phyloP scores from a whole-genome alignment of 2,329 filamentous ascomycete genomes.

The Zymoseptoria passerinii region DNA sequence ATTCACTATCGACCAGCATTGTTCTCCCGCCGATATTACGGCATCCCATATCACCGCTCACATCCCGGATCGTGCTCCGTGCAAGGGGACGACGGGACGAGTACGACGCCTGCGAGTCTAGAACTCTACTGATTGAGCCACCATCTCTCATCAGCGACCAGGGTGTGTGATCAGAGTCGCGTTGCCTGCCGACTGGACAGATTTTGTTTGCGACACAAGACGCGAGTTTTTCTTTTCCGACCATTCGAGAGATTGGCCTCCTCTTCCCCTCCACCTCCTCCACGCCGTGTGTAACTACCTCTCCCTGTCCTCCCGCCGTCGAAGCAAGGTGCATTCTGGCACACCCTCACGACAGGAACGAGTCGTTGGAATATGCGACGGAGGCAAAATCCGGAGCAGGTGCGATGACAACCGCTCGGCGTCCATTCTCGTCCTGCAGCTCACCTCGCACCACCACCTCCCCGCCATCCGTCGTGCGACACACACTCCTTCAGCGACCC shows the following conservation, averaged over 20 bases:
- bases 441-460: constrained; percentile 8
- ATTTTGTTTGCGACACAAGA: not conserved
- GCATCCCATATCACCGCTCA: not conserved
- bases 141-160: not conserved
- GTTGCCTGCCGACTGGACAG: not conserved
- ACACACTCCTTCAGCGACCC: not conserved
- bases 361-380: constrained; percentile 14
- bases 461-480: constrained; percentile 17
- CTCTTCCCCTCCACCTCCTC: not conserved
- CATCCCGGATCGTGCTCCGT: not conserved
- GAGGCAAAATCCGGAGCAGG: constrained; percentile 12
- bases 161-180: not conserved
- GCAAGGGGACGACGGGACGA: not conserved
- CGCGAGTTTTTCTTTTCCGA: not conserved
- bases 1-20: not conserved
- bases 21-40: not conserved
- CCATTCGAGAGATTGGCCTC: not conserved
- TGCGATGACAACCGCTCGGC: constrained; percentile 22
- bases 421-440: constrained; percentile 22
- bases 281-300: too few relatives aligned
- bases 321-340: not conserved
- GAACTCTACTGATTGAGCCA: not conserved
- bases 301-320: not conserved
- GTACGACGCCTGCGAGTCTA: not conserved
- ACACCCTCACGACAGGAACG: not conserved